These are phyloP conservation scores for Elymus sibiricus DNA, from an alignment of 176 grass and related monocot genomes.

Conservation along the genomic window DNA sequence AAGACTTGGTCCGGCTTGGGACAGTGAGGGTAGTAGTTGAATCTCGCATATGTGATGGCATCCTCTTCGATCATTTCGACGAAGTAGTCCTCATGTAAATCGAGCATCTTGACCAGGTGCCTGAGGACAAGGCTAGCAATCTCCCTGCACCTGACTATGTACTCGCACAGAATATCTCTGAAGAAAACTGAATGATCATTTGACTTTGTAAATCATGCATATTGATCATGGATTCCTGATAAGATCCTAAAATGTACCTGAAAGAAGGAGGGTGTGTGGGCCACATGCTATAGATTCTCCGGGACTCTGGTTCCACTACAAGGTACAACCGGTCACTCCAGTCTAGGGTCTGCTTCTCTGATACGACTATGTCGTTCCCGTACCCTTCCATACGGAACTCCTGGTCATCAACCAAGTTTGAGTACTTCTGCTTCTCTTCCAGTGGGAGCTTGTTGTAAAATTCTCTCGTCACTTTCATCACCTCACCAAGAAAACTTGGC, in stretches of 20 bases:
- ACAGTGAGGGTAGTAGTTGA: slow-evolving; percentile 54
- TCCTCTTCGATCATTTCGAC: slow-evolving; percentile 17
- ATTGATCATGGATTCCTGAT: not conserved
- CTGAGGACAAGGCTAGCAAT: slow-evolving; percentile 13
- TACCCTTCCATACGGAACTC: slow-evolving; percentile 60
- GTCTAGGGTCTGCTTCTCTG: slow-evolving; percentile 46
- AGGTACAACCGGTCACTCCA: slow-evolving; percentile 54
- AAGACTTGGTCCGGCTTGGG: slow-evolving; percentile 40
- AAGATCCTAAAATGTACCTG: not conserved
- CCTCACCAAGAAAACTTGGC: slow-evolving; percentile 13
- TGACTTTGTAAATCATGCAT: not conserved
- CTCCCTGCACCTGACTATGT: slow-evolving; percentile 26
- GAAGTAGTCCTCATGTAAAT: slow-evolving; percentile 26
- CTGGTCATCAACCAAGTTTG: slow-evolving; percentile 46
- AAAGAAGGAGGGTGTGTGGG: not conserved
- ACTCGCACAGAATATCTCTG: slow-evolving; percentile 33
- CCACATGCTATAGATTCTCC: not conserved
- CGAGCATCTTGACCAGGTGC: slow-evolving; percentile 15
- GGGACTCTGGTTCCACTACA: slow-evolving; percentile 34
- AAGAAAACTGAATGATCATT: not conserved
- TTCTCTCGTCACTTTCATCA: slow-evolving; percentile 18
- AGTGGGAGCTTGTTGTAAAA: slow-evolving; percentile 41
- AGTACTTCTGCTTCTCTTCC: slow-evolving; percentile 59
- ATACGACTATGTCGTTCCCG: slow-evolving; percentile 37
- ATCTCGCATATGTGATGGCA: slow-evolving; percentile 27